phyloP scores from a whole-genome alignment of 2,329 filamentous ascomycete genomes.

The Colletotrichum ledebouriae region DNA sequence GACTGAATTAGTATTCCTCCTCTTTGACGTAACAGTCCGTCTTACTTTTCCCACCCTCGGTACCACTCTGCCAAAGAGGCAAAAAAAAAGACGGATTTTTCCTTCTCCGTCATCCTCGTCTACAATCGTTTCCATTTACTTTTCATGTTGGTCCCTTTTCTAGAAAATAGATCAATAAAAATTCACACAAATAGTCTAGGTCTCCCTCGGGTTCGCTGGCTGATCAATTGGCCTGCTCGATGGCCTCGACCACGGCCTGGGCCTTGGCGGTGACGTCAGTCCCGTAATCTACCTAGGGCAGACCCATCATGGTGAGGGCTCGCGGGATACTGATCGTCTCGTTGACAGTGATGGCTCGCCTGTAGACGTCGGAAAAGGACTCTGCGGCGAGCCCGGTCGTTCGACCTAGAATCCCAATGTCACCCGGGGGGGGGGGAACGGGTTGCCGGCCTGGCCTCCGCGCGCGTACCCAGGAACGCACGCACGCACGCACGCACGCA shows the following conservation, averaged over 20 bases:
- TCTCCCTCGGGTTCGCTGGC: not conserved
- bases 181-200: too few relatives aligned
- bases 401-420: slow-evolving; percentile 33
- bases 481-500: not conserved
- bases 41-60: too few relatives aligned
- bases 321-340: slow-evolving; percentile 49
- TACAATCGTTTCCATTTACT: not conserved
- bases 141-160: not conserved
- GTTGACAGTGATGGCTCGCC: slow-evolving; percentile 50
- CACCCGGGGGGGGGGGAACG: not conserved
- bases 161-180: not conserved
- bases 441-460: slow-evolving; percentile 3
- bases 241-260: slow-evolving; percentile 44
- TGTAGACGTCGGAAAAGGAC: slow-evolving; percentile 50
- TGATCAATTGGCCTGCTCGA: slow-evolving; percentile 38
- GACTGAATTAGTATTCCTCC: too few relatives aligned
- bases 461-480: not conserved
- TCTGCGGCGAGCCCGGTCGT: slow-evolving; percentile 40
- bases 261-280: slow-evolving; percentile 47
- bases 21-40: too few relatives aligned
- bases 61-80: too few relatives aligned
- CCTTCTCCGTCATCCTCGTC: not conserved
- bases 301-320: slow-evolving; percentile 52
- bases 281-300: slow-evolving; percentile 49
- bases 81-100: too few relatives aligned